These are phyloP conservation scores for Boletus rubescentipes DNA, from an alignment of 768 basidiomycete species.

Conservation along the genomic window DNA sequence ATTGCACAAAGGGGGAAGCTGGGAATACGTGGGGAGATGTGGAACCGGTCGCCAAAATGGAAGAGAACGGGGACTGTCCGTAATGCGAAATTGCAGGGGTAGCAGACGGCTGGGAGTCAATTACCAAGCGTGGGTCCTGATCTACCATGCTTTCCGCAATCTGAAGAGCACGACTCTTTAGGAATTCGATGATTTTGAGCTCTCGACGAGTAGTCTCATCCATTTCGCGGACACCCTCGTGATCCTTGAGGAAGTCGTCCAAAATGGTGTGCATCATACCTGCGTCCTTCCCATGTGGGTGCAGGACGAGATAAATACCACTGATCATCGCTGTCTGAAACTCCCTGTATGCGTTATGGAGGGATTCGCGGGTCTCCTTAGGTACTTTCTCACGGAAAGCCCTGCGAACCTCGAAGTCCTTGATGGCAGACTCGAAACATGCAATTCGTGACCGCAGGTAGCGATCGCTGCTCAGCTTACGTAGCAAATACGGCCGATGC, in stretches of 20 bases:
- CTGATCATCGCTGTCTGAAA: constrained; percentile 90
- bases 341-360: constrained; percentile 81
- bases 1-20: constrained; percentile 30
- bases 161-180: constrained; percentile 68
- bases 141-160: constrained; percentile 36
- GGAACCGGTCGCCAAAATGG: constrained; percentile 23
- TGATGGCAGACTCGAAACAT: constrained; percentile 89
- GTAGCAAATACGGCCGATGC: constrained; percentile 85
- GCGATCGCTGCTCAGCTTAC: constrained; percentile 70
- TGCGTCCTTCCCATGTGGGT: constrained; percentile 70
- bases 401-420: constrained; percentile 78
- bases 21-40: constrained; percentile 26
- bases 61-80: constrained; percentile 20
- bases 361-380: constrained; percentile 63
- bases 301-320: constrained; percentile 80
- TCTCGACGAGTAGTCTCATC: constrained; percentile 83
- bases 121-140: constrained; percentile 7
- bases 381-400: constrained; percentile 62
- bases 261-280: constrained; percentile 75
- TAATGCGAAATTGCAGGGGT: constrained; percentile 12
- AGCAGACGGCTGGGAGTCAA: constrained; percentile 39
- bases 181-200: constrained; percentile 80
- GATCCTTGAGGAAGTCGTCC: constrained; percentile 71
- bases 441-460: constrained; percentile 79
- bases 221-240: constrained; percentile 53